Evolutionary conservation across 2,329 filamentous ascomycete species (phyloP).

Genomic region (Zymoseptoria crescenta): DNA sequence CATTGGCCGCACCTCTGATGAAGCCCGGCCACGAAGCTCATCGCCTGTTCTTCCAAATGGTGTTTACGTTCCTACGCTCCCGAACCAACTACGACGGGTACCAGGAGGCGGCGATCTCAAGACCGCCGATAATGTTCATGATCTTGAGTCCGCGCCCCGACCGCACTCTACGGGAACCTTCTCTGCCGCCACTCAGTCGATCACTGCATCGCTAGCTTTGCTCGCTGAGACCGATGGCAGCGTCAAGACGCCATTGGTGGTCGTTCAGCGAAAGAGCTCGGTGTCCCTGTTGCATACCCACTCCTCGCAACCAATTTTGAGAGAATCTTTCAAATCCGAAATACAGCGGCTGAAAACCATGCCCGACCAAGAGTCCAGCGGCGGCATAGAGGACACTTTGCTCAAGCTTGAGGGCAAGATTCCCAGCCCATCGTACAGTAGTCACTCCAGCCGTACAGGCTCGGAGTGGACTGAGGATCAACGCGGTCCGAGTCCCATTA

Average conservation of each 20-base stretch:
- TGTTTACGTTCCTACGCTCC: conserved; percentile 28
- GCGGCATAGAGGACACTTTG: conserved; percentile 86
- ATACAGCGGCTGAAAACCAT: conserved; percentile 81
- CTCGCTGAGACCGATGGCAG: conserved; percentile 13
- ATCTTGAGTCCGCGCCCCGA: conserved; percentile 35
- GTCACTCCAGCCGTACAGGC: not conserved
- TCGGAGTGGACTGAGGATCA: not conserved
- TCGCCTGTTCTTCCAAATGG: conserved; percentile 35
- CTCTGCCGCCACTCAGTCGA: conserved; percentile 15
- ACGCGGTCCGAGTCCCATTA: not conserved
- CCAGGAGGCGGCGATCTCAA: conserved; percentile 42
- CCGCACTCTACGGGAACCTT: conserved; percentile 35
- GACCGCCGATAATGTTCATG: conserved; percentile 39
- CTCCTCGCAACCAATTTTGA: conserved; percentile 48
- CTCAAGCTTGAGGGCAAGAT: conserved; percentile 77
- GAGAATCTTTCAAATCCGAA: conserved; percentile 76
- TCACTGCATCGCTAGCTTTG: conserved; percentile 3
- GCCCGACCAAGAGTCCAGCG: conserved; percentile 57
- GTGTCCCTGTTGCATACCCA: conserved; percentile 43
- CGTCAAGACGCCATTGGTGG: conserved; percentile 2
- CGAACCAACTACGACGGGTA: conserved; percentile 37
- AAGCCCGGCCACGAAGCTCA: conserved; percentile 26
- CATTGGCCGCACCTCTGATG: conserved; percentile 1
- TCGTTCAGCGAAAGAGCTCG: conserved; percentile 16
- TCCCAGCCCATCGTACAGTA: conserved; percentile 13